A percentile compares a stretch with the other conserved stretches of the same genome.
These are phyloP conservation scores for Parastagonospora nodorum DNA, from an alignment of 2,329 filamentous ascomycete species.

Conservation along the genomic window DNA sequence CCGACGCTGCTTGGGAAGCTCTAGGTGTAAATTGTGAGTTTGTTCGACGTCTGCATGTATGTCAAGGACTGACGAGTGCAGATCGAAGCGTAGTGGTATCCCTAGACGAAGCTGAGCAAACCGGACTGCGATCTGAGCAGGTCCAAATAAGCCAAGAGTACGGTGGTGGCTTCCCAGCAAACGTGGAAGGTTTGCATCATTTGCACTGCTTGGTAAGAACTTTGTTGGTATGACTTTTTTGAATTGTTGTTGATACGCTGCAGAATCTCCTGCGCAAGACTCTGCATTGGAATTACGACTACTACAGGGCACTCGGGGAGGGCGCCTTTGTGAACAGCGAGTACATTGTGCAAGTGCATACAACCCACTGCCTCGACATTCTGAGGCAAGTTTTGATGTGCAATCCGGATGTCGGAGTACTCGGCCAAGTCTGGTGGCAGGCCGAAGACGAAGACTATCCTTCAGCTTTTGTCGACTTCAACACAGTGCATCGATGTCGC, in stretches of 20 bases:
- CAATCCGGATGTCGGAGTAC: slow-evolving; percentile 62
- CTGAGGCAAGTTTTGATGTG: slow-evolving; percentile 68
- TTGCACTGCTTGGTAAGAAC: slow-evolving; percentile 60
- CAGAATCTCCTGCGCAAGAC: slow-evolving; percentile 64
- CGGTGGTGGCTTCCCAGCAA: slow-evolving; percentile 64
- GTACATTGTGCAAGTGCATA: slow-evolving; percentile 59
- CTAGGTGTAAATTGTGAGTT: slow-evolving; percentile 59
- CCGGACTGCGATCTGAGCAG: slow-evolving; percentile 60
- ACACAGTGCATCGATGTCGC: slow-evolving; percentile 63
- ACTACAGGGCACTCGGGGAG: slow-evolving; percentile 57
- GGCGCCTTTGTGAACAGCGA: slow-evolving; percentile 63
- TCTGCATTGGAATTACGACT: slow-evolving; percentile 64
- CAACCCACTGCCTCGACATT: slow-evolving; percentile 65
- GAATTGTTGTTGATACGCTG: slow-evolving; percentile 13
- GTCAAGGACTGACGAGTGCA: slow-evolving; percentile 5
- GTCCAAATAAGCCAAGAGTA: slow-evolving; percentile 61
- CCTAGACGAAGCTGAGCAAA: slow-evolving; percentile 53
- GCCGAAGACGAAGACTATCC: slow-evolving; percentile 49
- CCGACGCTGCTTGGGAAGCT: slow-evolving; percentile 62
- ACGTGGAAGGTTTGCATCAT: slow-evolving; percentile 62
- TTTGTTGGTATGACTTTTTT: not conserved
- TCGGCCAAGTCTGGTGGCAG: slow-evolving; percentile 66
- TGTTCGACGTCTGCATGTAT: not conserved
- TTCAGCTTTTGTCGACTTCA: slow-evolving; percentile 65
- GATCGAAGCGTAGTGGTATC: slow-evolving; percentile 54